Evolutionary conservation across 2,329 filamentous ascomycete species (phyloP).

Genomic region (Aspergillus costaricaensis): DNA sequence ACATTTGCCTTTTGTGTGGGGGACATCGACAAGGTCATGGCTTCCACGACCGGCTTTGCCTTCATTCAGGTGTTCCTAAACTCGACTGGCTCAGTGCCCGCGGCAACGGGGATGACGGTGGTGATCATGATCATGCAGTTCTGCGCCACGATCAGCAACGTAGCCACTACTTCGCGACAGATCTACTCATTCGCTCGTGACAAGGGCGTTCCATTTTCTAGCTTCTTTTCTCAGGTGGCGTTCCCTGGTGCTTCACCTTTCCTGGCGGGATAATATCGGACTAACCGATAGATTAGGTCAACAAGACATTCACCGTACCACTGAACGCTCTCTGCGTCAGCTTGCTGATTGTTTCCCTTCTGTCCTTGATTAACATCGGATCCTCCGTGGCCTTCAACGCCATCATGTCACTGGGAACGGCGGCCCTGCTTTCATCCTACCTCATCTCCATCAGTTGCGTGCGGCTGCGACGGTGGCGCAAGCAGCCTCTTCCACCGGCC

Average conservation of each 20-base stretch:
- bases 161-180: slow-evolving; percentile 39
- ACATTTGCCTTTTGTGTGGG: slow-evolving; percentile 49
- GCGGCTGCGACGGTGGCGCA: slow-evolving; percentile 39
- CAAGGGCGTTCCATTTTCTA: slow-evolving; percentile 37
- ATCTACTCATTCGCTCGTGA: slow-evolving; percentile 50
- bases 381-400: slow-evolving; percentile 54
- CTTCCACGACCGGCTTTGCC: slow-evolving; percentile 49
- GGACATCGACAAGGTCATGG: slow-evolving; percentile 42
- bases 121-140: slow-evolving; percentile 43
- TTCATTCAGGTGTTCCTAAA: slow-evolving; percentile 46
- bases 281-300: slow-evolving; percentile 20
- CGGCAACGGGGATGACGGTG: slow-evolving; percentile 49
- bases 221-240: slow-evolving; percentile 16
- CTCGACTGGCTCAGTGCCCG: slow-evolving; percentile 25
- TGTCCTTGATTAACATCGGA: slow-evolving; percentile 56
- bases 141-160: slow-evolving; percentile 38
- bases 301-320: slow-evolving; percentile 43
- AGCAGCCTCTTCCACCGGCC: slow-evolving; percentile 34
- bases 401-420: slow-evolving; percentile 53
- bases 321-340: slow-evolving; percentile 41
- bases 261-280: background rate
- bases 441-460: slow-evolving; percentile 52
- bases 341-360: slow-evolving; percentile 35
- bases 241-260: background rate
- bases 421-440: slow-evolving; percentile 53